Conservation (phyloP, 345 rosid species). For the Eutrema yunnanense region DNA sequence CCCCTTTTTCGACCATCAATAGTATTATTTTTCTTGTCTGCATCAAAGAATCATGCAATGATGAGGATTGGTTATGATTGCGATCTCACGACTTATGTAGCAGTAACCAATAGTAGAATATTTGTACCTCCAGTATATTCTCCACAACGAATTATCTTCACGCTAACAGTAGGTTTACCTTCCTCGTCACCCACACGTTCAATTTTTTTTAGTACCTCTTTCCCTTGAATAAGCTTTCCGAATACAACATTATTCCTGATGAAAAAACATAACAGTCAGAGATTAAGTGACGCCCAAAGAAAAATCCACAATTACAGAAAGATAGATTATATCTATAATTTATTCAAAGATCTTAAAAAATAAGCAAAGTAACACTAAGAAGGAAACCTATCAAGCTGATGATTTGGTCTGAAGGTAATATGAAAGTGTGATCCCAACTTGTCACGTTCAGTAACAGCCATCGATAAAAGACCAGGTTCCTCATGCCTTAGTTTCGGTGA, state of each 20-base stretch:
- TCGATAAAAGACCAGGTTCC: conserved; percentile 72
- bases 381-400: conserved; percentile 69
- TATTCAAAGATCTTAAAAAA: not conserved
- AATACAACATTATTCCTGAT: conserved; percentile 75
- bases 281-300: not conserved
- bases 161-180: conserved; percentile 77
- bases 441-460: conserved; percentile 79
- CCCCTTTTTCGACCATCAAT: conserved; percentile 47
- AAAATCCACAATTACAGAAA: not conserved
- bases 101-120: conserved; percentile 1
- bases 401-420: conserved; percentile 74
- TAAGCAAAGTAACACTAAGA: not conserved
- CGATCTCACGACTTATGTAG: not conserved
- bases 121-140: conserved; percentile 56
- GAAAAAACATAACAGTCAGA: conserved; percentile 5
- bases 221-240: conserved; percentile 88
- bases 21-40: conserved; percentile 48
- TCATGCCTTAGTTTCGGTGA: conserved; percentile 78
- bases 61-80: not conserved
- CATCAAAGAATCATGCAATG: conserved; percentile 26
- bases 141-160: conserved; percentile 86
- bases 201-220: conserved; percentile 69
- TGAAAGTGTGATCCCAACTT: conserved; percentile 78
- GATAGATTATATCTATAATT: not conserved
- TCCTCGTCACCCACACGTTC: conserved; percentile 81